phyloP scores from a whole-genome alignment of 129 eudicot species.

The sunflower (Helianthus annuus) region HanXRQr2.0-SUNRISE NC_035435.2:110756808-110757307 shows the following conservation, averaged over 20 bases:
- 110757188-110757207: slow-evolving; percentile 1
- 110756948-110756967: slow-evolving; percentile 92
- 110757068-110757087: slow-evolving; percentile 1
- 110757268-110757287: slow-evolving; percentile 11
- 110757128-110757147: slow-evolving; percentile 12
- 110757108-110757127: not conserved
- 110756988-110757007: slow-evolving; percentile 74
- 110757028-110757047: slow-evolving; percentile 2
- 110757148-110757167: slow-evolving; percentile 7
- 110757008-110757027: not conserved
- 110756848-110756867: slow-evolving; percentile 78
- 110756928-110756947: slow-evolving; percentile 89
- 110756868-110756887: slow-evolving; percentile 87
- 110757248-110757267: slow-evolving; percentile 7
- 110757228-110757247: not conserved
- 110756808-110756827: slow-evolving; percentile 17
- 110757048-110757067: slow-evolving; percentile 10
- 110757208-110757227: slow-evolving; percentile 15
- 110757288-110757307: not conserved
- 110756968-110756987: slow-evolving; percentile 91
- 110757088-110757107: slow-evolving; percentile 16
- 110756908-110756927: slow-evolving; percentile 95
- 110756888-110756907: slow-evolving; percentile 96
- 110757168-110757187: slow-evolving; percentile 8
- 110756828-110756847: slow-evolving; percentile 18